Evolutionary conservation across 495 filamentous ascomycete genomes (phyloP), one percentile per base, ranked within the genome.

Genomic region (Apiosordaria backusii): DNA sequence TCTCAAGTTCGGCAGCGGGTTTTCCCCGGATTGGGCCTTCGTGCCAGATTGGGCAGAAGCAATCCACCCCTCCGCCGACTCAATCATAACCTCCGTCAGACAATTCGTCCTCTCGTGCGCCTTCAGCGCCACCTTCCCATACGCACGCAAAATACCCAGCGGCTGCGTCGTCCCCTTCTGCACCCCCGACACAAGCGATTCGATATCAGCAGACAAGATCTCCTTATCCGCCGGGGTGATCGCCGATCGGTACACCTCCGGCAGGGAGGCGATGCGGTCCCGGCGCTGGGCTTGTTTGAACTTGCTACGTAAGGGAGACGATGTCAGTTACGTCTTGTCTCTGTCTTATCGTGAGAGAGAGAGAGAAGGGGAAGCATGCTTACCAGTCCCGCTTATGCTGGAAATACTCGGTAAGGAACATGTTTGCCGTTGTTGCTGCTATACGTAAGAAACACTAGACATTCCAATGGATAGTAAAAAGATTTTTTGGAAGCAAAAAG

Each of bases 81-180:
- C 82, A 13, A 99, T 83, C 76, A 98, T 83, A 45, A 98, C 81
- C 80, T 99, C 95, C 0, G 95, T 99, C 4, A 97, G 77, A 69
- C 92, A 97, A 76, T 97, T 97, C 0, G 93, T 97, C 76, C 90
- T 88, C 57, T 87, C 81, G 60, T 98, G 95, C 5, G 93, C 95
- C 68, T 86, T 88, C 40, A 97, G 76, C 1, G 94, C 91, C 13
- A 93, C 85, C 78, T 96, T 97, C 71, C 92, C 92, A 72, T 97
- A 99, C n/a, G 92, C 87, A 63, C 81, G 87, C 16, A 99, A 87
- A 27, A 99, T 85, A 64, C 93, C 88, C 26, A 89, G 76, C 0
- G 92, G 87, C 3, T 85, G 79, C 53, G 88, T 76, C n/a, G 81
- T 76, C 23, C 86, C 80, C 9, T 85, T 81, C 29, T 96, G 91